Evolutionary conservation across 148 eudicot genomes (phyloP).

Genomic region (Oxyria digyna): DNA sequence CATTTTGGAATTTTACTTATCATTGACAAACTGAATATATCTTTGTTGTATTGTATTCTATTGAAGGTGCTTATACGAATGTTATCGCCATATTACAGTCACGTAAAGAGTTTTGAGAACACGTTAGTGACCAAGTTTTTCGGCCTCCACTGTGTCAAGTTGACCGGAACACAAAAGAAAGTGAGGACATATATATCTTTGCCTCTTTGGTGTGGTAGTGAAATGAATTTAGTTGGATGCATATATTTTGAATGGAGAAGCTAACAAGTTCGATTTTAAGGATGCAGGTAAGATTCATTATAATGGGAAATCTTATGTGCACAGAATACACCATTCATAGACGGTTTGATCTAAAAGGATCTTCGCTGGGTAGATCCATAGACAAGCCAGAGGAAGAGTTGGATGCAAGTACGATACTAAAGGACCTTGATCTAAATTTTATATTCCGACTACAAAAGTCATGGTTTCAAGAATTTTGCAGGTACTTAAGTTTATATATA

Average conservation of each 20-base stretch:
- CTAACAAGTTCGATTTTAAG: neutral
- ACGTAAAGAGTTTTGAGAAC: constrained; percentile 3
- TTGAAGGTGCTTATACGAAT: constrained; percentile 16
- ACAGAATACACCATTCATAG: constrained; percentile 27
- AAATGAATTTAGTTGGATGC: neutral
- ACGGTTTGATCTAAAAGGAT: constrained; percentile 36
- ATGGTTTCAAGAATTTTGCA: constrained; percentile 30
- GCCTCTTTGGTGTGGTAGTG: too few species aligned
- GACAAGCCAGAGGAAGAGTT: constrained; percentile 29
- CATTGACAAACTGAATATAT: too few species aligned
- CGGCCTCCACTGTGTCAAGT: constrained; percentile 10
- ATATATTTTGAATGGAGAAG: neutral
- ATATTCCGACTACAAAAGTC: constrained; percentile 22
- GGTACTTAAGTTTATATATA: constrained; percentile 16
- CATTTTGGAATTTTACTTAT: too few species aligned
- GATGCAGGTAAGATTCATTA: constrained; percentile 31
- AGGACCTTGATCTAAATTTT: constrained; percentile 34
- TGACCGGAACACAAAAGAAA: constrained; percentile 6
- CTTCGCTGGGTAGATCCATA: constrained; percentile 31
- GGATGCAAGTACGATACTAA: constrained; percentile 30
- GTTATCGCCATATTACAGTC: constrained; percentile 8
- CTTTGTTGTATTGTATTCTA: neutral
- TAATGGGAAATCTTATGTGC: constrained; percentile 34
- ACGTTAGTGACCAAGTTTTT: constrained; percentile 11
- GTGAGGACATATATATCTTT: neutral